Percentiles rank a stretch among this genome's conserved stretches.
These are phyloP conservation scores for Alternaria triticimaculans DNA, from an alignment of 2,329 filamentous ascomycete genomes.

Conservation along the genomic window DNA sequence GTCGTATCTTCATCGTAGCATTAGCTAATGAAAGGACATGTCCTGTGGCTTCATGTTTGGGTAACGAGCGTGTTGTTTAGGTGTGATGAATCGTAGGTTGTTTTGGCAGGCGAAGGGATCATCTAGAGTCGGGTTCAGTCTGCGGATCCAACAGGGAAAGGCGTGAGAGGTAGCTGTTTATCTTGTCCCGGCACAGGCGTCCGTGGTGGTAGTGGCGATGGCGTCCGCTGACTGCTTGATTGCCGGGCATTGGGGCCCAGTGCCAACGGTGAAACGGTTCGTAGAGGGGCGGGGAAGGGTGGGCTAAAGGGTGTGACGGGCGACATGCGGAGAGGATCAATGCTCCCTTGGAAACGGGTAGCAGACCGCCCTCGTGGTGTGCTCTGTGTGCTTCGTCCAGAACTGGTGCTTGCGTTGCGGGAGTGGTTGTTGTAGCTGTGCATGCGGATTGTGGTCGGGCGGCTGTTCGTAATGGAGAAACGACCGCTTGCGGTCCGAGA, in stretches of 20 bases:
- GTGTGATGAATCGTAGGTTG: background rate
- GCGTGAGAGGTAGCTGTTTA: constrained; percentile 43
- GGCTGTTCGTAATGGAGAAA: constrained; percentile 2
- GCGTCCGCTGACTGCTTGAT: constrained; percentile 14
- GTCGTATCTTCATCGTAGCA: background rate
- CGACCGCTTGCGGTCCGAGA: constrained; percentile 19
- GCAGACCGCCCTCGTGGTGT: constrained; percentile 2
- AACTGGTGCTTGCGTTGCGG: constrained; percentile 15
- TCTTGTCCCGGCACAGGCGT: constrained; percentile 17
- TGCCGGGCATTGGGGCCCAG: constrained; percentile 11
- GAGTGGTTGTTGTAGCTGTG: constrained; percentile 16
- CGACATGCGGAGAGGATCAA: constrained; percentile 29
- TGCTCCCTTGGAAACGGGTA: constrained; percentile 12
- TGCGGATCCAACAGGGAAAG: constrained; percentile 29
- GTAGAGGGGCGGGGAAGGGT: constrained; percentile 21
- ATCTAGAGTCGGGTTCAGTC: background rate
- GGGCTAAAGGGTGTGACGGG: constrained; percentile 22
- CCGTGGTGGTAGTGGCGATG: constrained; percentile 3
- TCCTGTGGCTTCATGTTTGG: background rate
- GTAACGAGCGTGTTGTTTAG: background rate
- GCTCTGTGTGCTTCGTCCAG: constrained; percentile 7
- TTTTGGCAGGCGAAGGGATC: background rate
- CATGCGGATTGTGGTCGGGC: background rate
- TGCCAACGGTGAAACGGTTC: constrained; percentile 15
- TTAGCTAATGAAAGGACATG: background rate